A percentile compares a stretch with the other conserved stretches of the same genome.
phyloP scores from a whole-genome alignment of 805 yeast genomes.

The Priceomyces medius region DNA sequence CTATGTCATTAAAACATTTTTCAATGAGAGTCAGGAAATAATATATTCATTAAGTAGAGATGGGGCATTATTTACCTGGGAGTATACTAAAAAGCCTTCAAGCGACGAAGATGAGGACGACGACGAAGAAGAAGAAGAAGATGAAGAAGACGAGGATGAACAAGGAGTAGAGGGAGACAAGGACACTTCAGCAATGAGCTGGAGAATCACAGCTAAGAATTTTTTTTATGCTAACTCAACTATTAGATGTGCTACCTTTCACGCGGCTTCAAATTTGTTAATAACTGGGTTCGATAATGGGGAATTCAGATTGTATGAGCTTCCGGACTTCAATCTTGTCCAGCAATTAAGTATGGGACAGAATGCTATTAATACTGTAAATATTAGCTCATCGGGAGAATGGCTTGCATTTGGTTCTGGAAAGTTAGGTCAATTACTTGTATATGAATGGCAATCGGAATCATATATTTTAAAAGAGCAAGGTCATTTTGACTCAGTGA shows the following conservation, averaged over 20 bases:
- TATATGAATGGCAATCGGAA: slow-evolving; percentile 98
- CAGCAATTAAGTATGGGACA: slow-evolving; percentile 93
- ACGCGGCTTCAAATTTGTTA: slow-evolving; percentile 64
- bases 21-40: slow-evolving; percentile 81
- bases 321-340: slow-evolving; percentile 73
- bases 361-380: slow-evolving; percentile 78
- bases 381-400: slow-evolving; percentile 82
- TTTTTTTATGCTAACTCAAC: slow-evolving; percentile 70
- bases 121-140: slow-evolving; percentile 26
- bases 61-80: slow-evolving; percentile 94
- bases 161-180: slow-evolving; percentile 37
- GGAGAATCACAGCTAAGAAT: slow-evolving; percentile 82
- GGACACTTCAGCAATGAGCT: slow-evolving; percentile 48
- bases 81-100: slow-evolving; percentile 61
- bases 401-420: slow-evolving; percentile 97
- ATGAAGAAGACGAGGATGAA: slow-evolving; percentile 30
- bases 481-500: slow-evolving; percentile 92
- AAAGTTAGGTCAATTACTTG: slow-evolving; percentile 87
- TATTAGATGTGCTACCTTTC: slow-evolving; percentile 82
- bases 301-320: slow-evolving; percentile 85
- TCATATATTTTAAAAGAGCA: slow-evolving; percentile 93
- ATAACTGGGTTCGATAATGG: slow-evolving; percentile 89
- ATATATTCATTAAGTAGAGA: slow-evolving; percentile 91
- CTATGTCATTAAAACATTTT: slow-evolving; percentile 82
- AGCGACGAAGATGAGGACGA: slow-evolving; percentile 44